Base-by-base conservation (phyloP, 1,139 yeast species). In the Pichia sp. region DNA sequence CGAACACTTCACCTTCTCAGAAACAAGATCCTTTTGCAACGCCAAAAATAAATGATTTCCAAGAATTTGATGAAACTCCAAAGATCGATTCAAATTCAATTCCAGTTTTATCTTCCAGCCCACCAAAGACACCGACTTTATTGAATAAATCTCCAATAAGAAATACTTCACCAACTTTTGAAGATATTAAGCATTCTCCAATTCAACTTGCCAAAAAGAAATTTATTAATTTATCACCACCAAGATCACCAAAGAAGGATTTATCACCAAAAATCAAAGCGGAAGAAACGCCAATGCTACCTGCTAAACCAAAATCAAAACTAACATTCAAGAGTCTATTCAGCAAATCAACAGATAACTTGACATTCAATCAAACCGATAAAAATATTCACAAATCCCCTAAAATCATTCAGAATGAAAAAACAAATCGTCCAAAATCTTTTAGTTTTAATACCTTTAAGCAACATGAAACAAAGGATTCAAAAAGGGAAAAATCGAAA, bases 321-420 rank as follows among this genome's bases (percentile, higher is more conserved):
- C 44, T 61, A n/a, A 60, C 59, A 7, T 61, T 63, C 34, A 60
- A 57, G 20, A 59, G 65, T 6, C 50, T 63, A 4, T 62, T 63
- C 45, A 54, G 53, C 30, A 48, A 49, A 29, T 48, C 47, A 24
- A 35, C 37, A 15, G 39, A 42, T 15, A 20, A 27, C 18, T 16
- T 26, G 5, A 3, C 18, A 35, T 30, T 15, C 29, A 2, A 20
- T 32, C 7, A n/a, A 6, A 35, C 9, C 9, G 44, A 24, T 15
- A 37, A 42, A 3, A 44, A 47, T n/a, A n/a, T n/a, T n/a, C 44
- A 53, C 26, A 44, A 48, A 24, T 44, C 48, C 20, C 46, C 43
- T 25, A 15, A 39, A 23, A 11, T 40, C 3, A 23, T 39, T 22
- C 12, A 43, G 22, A 34, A n/a, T 38, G 48, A 47, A 9, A 47